These are phyloP conservation scores for Wickerhamomyces silvicola DNA, from an alignment of 805 yeast genomes.

Conservation along the genomic window DNA sequence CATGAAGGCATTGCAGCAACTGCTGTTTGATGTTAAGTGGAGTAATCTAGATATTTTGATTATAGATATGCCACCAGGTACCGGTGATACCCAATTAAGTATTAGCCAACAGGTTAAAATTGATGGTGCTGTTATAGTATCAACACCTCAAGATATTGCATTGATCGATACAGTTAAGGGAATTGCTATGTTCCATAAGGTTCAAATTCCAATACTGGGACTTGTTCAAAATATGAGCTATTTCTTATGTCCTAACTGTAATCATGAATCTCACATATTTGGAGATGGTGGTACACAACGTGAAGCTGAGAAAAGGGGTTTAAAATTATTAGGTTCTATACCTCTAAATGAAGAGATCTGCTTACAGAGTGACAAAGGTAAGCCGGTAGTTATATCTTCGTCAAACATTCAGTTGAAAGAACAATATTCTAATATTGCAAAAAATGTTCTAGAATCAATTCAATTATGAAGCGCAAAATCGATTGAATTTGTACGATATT, in stretches of 20 bases:
- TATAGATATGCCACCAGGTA: constrained; percentile 87
- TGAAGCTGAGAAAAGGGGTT: constrained; percentile 40
- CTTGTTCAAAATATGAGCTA: constrained; percentile 80
- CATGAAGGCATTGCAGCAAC: constrained; percentile 79
- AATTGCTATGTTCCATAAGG: constrained; percentile 67
- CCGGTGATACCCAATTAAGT: constrained; percentile 82
- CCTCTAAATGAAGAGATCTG: constrained; percentile 64
- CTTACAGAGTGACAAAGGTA: constrained; percentile 54
- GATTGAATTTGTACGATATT: constrained; percentile 5
- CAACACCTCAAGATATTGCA: constrained; percentile 86
- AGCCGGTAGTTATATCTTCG: constrained; percentile 48
- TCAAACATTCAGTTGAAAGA: constrained; percentile 30
- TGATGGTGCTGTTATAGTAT: constrained; percentile 75
- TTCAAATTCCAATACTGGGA: constrained; percentile 67
- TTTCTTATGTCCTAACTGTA: constrained; percentile 69
- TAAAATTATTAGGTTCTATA: constrained; percentile 55
- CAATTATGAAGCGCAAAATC: too few relatives aligned
- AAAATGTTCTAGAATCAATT: constrained; percentile 19
- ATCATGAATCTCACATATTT: constrained; percentile 67
- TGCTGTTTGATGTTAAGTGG: constrained; percentile 83
- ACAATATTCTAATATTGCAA: constrained; percentile 46
- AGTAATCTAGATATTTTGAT: constrained; percentile 57
- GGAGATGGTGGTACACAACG: constrained; percentile 51
- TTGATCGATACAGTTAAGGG: constrained; percentile 76
- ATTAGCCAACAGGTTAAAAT: constrained; percentile 72